Conservation (phyloP, 345 rosid genomes). For the Salix caprea region DNA sequence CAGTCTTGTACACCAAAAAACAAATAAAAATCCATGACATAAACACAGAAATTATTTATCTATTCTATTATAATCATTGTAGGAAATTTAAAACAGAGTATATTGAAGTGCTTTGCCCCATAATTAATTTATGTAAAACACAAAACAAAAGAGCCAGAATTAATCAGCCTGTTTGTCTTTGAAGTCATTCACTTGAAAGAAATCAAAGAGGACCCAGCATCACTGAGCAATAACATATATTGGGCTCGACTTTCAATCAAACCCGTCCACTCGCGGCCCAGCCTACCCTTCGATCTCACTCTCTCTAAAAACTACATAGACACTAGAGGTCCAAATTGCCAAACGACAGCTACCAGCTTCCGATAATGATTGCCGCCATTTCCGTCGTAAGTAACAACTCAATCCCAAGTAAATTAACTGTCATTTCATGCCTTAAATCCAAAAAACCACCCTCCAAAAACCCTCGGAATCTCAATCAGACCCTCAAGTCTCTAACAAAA, state of each 20-base stretch:
- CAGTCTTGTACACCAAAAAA: neutral
- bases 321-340: neutral
- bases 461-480: constrained; percentile 9
- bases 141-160: neutral
- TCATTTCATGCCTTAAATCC: neutral
- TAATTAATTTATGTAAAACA: neutral
- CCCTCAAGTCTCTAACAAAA: constrained; percentile 24
- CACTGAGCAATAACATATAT: too few relatives aligned
- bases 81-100: neutral
- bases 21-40: neutral
- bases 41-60: neutral
- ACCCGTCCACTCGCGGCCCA: too few relatives aligned
- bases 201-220: neutral
- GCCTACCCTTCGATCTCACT: neutral
- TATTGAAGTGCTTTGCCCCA: neutral
- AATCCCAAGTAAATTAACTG: constrained; percentile 5
- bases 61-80: neutral
- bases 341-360: neutral
- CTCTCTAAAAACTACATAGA: neutral
- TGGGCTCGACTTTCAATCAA: too few relatives aligned
- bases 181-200: neutral
- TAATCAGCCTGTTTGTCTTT: neutral
- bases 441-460: neutral
- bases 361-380: constrained; percentile 23
- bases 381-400: neutral